Conservation (phyloP, 1,284 basidiomycete species). For the Cutaneotrichosporon sp. region DNA sequence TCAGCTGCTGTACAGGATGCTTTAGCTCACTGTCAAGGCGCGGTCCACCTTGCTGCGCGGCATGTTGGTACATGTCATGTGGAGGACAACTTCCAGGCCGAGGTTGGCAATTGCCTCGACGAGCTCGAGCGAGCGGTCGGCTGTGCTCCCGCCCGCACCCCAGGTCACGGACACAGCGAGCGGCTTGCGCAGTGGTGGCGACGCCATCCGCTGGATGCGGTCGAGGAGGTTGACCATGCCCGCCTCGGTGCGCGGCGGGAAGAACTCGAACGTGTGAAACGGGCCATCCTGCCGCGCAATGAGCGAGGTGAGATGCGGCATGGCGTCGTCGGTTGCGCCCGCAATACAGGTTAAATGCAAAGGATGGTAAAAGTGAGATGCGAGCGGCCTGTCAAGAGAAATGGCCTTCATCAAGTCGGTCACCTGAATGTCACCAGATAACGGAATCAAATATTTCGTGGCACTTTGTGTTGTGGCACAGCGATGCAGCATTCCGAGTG, state of each 20-base stretch:
- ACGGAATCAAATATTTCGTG: no score
- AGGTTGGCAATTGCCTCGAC: slow-evolving; percentile 59
- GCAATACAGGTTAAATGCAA: background rate
- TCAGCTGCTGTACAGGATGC: background rate
- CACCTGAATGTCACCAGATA: no score
- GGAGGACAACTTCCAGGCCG: slow-evolving; percentile 68
- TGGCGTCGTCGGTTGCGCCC: background rate
- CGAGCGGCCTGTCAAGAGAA: no score
- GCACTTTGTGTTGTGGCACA: no score
- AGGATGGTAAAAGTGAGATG: background rate
- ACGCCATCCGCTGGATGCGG: slow-evolving; percentile 67
- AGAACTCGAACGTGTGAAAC: slow-evolving; percentile 90
- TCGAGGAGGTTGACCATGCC: slow-evolving; percentile 80
- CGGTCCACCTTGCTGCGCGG: slow-evolving; percentile 78
- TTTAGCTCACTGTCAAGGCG: slow-evolving; percentile 61
- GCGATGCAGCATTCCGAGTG: no score
- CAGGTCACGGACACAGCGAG: slow-evolving; percentile 85
- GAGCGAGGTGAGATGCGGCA: slow-evolving; percentile 18
- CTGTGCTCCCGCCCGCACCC: slow-evolving; percentile 94
- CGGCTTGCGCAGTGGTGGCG: slow-evolving; percentile 53
- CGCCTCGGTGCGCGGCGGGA: slow-evolving; percentile 88
- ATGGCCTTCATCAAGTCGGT: no score
- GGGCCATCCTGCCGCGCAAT: slow-evolving; percentile 44
- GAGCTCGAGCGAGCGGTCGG: slow-evolving; percentile 79
- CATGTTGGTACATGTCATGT: slow-evolving; percentile 98